Evolutionary conservation across 176 grass and related monocot genomes (phyloP).

Genomic region (Oryza coarctata): DNA sequence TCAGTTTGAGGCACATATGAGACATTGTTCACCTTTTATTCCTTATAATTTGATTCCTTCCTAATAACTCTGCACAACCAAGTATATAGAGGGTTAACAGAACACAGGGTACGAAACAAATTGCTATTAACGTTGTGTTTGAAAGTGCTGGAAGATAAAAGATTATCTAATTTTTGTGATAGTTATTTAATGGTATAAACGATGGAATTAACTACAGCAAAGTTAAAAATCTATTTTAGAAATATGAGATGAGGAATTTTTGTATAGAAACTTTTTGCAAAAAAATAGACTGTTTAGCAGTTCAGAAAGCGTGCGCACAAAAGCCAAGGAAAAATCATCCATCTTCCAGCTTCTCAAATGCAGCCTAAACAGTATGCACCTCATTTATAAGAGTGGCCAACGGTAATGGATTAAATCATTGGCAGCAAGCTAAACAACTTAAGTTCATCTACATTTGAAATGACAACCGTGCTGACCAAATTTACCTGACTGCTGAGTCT

Average conservation of each 20-base stretch:
- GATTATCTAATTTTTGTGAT: too few relatives aligned
- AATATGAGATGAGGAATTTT: too few relatives aligned
- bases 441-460: constrained; percentile 13
- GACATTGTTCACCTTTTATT: background rate
- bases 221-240: too few relatives aligned
- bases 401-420: background rate
- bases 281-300: too few relatives aligned
- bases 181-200: too few relatives aligned
- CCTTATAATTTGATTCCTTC: background rate
- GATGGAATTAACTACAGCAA: too few relatives aligned
- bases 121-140: too few relatives aligned
- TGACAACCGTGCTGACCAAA: background rate
- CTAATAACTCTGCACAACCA: background rate
- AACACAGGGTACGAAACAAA: background rate
- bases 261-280: too few relatives aligned
- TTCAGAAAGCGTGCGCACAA: too few relatives aligned
- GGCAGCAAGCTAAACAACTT: background rate
- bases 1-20: background rate
- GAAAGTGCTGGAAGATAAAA: too few relatives aligned
- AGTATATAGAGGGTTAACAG: background rate
- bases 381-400: background rate
- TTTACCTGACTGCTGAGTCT: constrained; percentile 88
- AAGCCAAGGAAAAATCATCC: too few relatives aligned
- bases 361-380: background rate
- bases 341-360: too few relatives aligned